A percentile compares a stretch with the other conserved stretches of the same genome.
phyloP scores from a whole-genome alignment of 495 filamentous ascomycete genomes.

The Trichoderma reesei region DNA sequence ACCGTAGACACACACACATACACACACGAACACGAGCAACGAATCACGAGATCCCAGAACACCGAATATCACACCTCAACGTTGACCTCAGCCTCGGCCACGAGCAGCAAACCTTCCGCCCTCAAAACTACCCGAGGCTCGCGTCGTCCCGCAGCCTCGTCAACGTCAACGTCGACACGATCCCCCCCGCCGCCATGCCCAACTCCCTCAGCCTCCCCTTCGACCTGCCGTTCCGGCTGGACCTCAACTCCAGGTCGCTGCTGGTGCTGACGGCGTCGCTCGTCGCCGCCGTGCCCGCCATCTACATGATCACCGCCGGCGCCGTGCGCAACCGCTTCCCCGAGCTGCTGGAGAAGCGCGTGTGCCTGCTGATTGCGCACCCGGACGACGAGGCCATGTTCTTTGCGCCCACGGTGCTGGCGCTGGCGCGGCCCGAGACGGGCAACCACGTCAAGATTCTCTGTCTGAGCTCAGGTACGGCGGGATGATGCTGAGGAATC shows the following conservation, averaged over 20 bases:
- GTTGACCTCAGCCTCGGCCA: neutral
- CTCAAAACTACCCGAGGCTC: neutral
- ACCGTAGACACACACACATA: neutral
- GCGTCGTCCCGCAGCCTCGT: neutral
- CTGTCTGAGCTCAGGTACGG: slow-evolving; percentile 73
- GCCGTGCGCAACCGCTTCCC: slow-evolving; percentile 52
- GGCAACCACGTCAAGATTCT: slow-evolving; percentile 90
- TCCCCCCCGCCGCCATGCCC: neutral
- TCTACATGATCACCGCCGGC: slow-evolving; percentile 52
- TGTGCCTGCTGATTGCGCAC: slow-evolving; percentile 88
- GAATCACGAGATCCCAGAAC: too few relatives aligned
- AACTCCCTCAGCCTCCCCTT: neutral
- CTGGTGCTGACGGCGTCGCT: slow-evolving; percentile 29
- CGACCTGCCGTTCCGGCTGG: neutral
- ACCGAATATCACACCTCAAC: neutral
- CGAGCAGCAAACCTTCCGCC: too few relatives aligned
- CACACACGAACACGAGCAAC: too few relatives aligned
- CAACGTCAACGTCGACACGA: neutral
- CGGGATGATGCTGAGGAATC: neutral
- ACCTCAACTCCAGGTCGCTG: neutral
- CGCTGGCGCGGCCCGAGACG: slow-evolving; percentile 58
- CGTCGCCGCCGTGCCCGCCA: slow-evolving; percentile 46
- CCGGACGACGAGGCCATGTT: slow-evolving; percentile 99
- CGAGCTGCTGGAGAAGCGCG: slow-evolving; percentile 62
- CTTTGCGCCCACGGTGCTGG: slow-evolving; percentile 80